Evolutionary conservation across 2,329 filamentous ascomycete species (phyloP).

Genomic region (Fusarium solani-melongenae): DNA sequence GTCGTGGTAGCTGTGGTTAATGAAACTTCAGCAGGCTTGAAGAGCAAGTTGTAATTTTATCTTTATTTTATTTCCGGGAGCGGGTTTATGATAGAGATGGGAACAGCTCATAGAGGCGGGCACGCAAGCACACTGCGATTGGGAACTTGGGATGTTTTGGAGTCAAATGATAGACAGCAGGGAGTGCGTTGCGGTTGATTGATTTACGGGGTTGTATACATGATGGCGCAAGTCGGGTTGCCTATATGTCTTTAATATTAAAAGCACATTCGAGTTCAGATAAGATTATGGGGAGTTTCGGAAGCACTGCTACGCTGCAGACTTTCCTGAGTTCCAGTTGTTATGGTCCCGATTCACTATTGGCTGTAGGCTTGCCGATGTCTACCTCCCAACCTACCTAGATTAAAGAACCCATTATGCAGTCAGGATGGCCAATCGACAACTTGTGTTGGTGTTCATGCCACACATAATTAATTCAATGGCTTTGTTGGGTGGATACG

Average conservation of each 20-base stretch:
- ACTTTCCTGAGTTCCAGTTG: background rate
- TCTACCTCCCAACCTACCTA: background rate
- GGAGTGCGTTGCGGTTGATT: slow-evolving; percentile 13
- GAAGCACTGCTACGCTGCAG: background rate
- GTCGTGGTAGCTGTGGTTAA: slow-evolving; percentile 83
- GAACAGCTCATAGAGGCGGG: slow-evolving; percentile 38
- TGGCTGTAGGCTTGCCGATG: background rate
- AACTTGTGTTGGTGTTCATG: background rate
- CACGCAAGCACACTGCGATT: slow-evolving; percentile 42
- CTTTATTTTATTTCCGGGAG: slow-evolving; percentile 24
- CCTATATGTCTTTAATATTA: slow-evolving; percentile 33
- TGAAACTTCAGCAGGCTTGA: slow-evolving; percentile 59
- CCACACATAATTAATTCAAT: background rate
- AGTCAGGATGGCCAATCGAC: background rate
- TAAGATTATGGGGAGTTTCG: background rate
- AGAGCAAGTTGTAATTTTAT: slow-evolving; percentile 49
- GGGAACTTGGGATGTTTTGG: slow-evolving; percentile 39
- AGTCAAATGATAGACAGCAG: slow-evolving; percentile 39
- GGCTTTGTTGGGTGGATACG: too few relatives aligned
- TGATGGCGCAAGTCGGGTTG: slow-evolving; percentile 31
- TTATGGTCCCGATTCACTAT: background rate
- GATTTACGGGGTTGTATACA: slow-evolving; percentile 33
- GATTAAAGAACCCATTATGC: background rate
- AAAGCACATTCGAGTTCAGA: slow-evolving; percentile 6
- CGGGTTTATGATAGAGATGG: slow-evolving; percentile 39